Percentiles rank a stretch among this genome's conserved stretches.
Conservation (phyloP, 2,329 filamentous ascomycete genomes). For the Fulvia fulva region DNA sequence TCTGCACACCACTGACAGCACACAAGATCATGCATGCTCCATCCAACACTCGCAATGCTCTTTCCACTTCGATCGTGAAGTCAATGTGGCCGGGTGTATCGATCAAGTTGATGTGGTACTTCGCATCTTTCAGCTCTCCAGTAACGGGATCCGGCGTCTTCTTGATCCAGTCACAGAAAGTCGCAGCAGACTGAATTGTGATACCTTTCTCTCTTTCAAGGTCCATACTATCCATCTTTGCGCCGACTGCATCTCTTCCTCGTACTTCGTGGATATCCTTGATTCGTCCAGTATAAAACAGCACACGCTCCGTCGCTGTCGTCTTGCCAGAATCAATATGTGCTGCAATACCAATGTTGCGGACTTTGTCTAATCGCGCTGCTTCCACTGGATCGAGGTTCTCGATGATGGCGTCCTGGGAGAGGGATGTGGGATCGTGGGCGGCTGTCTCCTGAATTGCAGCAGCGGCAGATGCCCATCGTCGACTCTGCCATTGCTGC, state of each 20-base stretch:
- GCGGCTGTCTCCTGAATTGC: slow-evolving; percentile 53
- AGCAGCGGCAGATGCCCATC: slow-evolving; percentile 30
- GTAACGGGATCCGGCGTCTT: slow-evolving; percentile 44
- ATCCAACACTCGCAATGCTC: slow-evolving; percentile 88
- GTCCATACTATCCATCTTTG: slow-evolving; percentile 99
- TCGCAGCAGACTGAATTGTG: slow-evolving; percentile 96
- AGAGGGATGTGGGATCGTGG: slow-evolving; percentile 53
- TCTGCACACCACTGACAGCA: slow-evolving; percentile 94
- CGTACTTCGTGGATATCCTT: slow-evolving; percentile 96
- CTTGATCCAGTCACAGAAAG: slow-evolving; percentile 96
- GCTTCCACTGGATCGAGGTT: slow-evolving; percentile 79
- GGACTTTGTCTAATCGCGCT: slow-evolving; percentile 71
- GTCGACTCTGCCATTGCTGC: slow-evolving; percentile 15
- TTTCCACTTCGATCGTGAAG: slow-evolving; percentile 97
- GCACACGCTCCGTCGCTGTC: slow-evolving; percentile 89
- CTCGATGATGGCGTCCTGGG: slow-evolving; percentile 66
- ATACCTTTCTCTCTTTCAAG: slow-evolving; percentile 97
- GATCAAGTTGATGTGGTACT: slow-evolving; percentile 97
- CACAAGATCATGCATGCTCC: slow-evolving; percentile 98
- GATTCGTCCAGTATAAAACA: slow-evolving; percentile 97
- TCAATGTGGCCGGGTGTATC: slow-evolving; percentile 98
- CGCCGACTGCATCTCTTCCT: slow-evolving; percentile 88
- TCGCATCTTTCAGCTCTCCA: slow-evolving; percentile 76
- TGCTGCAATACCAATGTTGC: slow-evolving; percentile 97
- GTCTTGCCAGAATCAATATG: slow-evolving; percentile 99